These are phyloP conservation scores for Mucor piriformis DNA, from an alignment of 371 early-diverging fungal species.

Conservation along the genomic window DNA sequence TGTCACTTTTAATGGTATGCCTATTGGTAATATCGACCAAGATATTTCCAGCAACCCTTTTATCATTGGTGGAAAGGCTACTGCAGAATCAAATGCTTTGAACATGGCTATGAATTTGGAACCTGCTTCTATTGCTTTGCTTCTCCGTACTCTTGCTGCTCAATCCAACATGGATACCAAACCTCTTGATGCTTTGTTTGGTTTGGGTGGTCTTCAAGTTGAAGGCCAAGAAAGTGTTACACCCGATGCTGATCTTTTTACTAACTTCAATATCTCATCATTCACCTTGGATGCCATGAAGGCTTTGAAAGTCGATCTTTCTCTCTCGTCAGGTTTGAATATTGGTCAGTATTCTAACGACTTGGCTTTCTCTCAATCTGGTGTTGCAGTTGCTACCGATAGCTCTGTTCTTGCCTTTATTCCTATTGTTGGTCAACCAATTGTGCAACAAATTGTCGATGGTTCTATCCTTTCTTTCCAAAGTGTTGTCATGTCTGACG, in stretches of 20 bases:
- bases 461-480: conserved; percentile 52
- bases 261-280: conserved; percentile 49
- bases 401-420: conserved; percentile 46
- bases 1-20: conserved; percentile 52
- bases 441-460: conserved; percentile 61
- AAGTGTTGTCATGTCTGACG: conserved; percentile 53
- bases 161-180: conserved; percentile 48
- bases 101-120: conserved; percentile 49
- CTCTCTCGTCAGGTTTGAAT: conserved; percentile 48
- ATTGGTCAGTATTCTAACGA: conserved; percentile 57
- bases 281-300: conserved; percentile 57
- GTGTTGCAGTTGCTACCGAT: conserved; percentile 52
- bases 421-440: conserved; percentile 63
- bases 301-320: conserved; percentile 54
- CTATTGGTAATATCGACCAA: conserved; percentile 57
- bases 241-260: conserved; percentile 43
- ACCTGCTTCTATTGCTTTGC: conserved; percentile 44
- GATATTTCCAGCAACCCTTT: conserved; percentile 50
- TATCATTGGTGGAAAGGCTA: conserved; percentile 36
- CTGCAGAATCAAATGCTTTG: conserved; percentile 35
- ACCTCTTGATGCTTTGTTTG: conserved; percentile 53
- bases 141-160: conserved; percentile 55
- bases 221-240: conserved; percentile 38
- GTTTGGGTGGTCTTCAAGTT: conserved; percentile 49
- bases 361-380: conserved; percentile 52